Conservation (phyloP, 352 stramenopile genomes). For the Globisporangium paroecandrum region DNA sequence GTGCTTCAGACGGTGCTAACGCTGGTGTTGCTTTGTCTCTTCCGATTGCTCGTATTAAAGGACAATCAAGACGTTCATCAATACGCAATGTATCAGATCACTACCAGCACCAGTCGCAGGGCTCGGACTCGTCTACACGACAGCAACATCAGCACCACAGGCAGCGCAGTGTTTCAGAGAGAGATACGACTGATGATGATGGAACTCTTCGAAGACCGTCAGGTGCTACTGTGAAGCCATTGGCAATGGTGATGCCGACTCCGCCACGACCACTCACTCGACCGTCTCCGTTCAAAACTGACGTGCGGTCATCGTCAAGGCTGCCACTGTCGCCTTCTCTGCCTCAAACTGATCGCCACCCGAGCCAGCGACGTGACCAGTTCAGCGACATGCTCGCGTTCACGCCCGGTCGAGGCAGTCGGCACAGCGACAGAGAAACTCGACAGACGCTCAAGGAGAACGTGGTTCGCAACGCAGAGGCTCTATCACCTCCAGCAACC, state of each 20-base stretch:
- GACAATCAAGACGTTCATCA: not conserved
- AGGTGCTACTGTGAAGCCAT: not conserved
- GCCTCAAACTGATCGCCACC: not conserved
- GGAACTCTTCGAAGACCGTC: not conserved
- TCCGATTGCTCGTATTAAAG: not conserved
- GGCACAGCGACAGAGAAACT: not conserved
- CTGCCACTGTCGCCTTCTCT: not conserved
- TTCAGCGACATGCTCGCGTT: slow-evolving; percentile 50
- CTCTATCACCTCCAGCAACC: not conserved
- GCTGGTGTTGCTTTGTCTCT: not conserved
- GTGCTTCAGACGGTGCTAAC: not conserved
- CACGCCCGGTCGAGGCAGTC: not conserved
- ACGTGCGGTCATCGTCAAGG: no score
- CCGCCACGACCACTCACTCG: not conserved
- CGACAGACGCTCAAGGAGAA: slow-evolving; percentile 15
- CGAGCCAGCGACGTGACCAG: slow-evolving; percentile 19
- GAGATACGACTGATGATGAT: not conserved
- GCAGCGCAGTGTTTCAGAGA: not conserved
- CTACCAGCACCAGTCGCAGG: slow-evolving; percentile 4
- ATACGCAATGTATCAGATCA: not conserved
- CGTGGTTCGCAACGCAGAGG: slow-evolving; percentile 10
- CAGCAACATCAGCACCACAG: not conserved
- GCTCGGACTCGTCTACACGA: not conserved
- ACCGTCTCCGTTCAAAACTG: not conserved
- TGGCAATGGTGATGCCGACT: not conserved